phyloP scores from a whole-genome alignment of 192 early-diverging fungal species.

The Podila verticillata region DNA sequence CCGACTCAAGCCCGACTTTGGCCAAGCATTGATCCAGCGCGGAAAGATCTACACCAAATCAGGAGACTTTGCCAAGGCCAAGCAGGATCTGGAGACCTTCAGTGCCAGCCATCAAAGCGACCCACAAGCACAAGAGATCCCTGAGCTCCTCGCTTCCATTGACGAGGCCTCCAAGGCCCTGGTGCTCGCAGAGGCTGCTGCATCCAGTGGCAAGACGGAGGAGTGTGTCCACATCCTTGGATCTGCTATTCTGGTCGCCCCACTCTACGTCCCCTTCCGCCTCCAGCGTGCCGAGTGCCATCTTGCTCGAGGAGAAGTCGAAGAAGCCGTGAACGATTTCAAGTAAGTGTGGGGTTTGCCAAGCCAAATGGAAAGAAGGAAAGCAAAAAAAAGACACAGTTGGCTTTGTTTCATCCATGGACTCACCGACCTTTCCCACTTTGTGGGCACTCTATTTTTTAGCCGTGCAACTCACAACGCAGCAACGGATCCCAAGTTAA shows the following conservation, averaged over 20 bases:
- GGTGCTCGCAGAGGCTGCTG: conserved; percentile 50
- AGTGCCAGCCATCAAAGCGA: conserved; percentile 45
- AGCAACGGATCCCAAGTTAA: conserved; percentile 69
- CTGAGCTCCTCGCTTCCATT: conserved; percentile 47
- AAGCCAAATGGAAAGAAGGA: neutral
- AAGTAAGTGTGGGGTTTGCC: conserved; percentile 48
- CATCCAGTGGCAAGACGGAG: conserved; percentile 56
- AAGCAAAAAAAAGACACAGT: neutral
- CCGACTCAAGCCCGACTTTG: conserved; percentile 81
- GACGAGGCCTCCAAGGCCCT: conserved; percentile 55
- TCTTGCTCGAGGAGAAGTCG: conserved; percentile 76
- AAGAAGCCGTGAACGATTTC: conserved; percentile 86
- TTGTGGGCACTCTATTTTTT: conserved; percentile 5
- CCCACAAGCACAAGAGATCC: conserved; percentile 41
- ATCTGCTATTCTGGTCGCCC: conserved; percentile 63
- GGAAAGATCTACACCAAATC: conserved; percentile 74
- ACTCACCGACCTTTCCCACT: neutral
- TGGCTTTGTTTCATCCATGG: neutral
- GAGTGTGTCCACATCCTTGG: conserved; percentile 64
- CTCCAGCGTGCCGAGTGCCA: conserved; percentile 79
- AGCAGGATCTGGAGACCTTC: conserved; percentile 65
- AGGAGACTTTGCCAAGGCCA: conserved; percentile 71
- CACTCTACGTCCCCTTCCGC: conserved; percentile 65
- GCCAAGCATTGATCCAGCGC: conserved; percentile 79
- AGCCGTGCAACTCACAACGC: conserved; percentile 80